These are phyloP conservation scores for Zoysia pacifica DNA, from an alignment of 176 grass and related monocot species.

Conservation along the genomic window DNA sequence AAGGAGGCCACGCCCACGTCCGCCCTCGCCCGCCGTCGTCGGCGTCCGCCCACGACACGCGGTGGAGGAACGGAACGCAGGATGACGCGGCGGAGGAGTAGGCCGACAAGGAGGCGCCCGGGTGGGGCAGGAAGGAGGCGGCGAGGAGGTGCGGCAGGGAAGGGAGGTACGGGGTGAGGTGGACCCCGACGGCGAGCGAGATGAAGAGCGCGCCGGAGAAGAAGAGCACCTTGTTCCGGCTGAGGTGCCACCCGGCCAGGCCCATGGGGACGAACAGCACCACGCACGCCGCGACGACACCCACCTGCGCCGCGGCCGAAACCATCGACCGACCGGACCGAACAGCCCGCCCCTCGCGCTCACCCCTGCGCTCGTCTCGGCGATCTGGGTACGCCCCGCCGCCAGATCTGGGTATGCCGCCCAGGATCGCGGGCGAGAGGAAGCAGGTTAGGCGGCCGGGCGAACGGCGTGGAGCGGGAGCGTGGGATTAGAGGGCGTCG, in stretches of 20 bases:
- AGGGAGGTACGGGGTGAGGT: constrained; percentile 81
- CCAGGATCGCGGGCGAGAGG: neutral
- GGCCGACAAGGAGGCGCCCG: neutral
- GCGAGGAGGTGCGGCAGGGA: constrained; percentile 64
- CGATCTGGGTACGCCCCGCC: neutral
- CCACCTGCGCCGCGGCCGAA: constrained; percentile 61
- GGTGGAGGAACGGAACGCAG: constrained; percentile 66
- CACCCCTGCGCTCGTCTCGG: neutral
- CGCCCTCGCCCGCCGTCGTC: neutral
- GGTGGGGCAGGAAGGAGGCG: constrained; percentile 44
- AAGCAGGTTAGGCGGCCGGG: constrained; percentile 18
- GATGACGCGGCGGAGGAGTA: constrained; percentile 32
- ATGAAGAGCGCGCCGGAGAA: constrained; percentile 92
- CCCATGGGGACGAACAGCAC: constrained; percentile 98
- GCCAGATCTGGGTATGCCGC: constrained; percentile 25
- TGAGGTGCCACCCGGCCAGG: constrained; percentile 90
- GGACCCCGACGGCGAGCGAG: constrained; percentile 89
- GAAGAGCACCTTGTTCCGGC: constrained; percentile 98
- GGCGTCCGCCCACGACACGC: constrained; percentile 51
- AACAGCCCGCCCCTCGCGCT: neutral
- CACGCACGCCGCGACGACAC: constrained; percentile 75
- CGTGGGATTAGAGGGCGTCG: constrained; percentile 31
- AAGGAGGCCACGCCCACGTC: constrained; percentile 68
- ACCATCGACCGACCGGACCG: constrained; percentile 33
- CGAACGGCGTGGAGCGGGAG: constrained; percentile 33